phyloP scores from a whole-genome alignment of 2,329 filamentous ascomycete genomes.

The Penicillium frequentans region DNA sequence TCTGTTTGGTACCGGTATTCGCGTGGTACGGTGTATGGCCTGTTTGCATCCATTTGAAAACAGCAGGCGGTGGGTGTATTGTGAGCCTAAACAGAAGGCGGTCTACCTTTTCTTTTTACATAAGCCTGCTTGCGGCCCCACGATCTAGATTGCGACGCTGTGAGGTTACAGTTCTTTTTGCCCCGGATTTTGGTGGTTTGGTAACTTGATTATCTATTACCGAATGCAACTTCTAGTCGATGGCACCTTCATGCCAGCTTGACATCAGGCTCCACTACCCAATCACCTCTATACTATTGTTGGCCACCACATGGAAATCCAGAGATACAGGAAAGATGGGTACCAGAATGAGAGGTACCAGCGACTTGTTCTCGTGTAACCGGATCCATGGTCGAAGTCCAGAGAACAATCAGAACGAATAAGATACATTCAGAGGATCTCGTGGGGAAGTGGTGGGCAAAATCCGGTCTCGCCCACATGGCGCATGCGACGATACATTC shows the following conservation, averaged over 20 bases:
- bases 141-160: background rate
- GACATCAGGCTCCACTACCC: slow-evolving; percentile 1
- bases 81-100: background rate
- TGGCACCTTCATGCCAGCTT: slow-evolving; percentile 19
- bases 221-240: slow-evolving; percentile 29
- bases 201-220: slow-evolving; percentile 1
- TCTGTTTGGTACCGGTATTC: background rate
- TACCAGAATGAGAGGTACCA: background rate
- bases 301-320: slow-evolving; percentile 15
- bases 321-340: background rate
- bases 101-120: background rate
- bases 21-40: background rate
- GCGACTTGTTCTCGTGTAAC: background rate
- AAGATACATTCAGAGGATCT: background rate
- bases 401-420: slow-evolving; percentile 6
- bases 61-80: background rate
- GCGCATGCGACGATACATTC: slow-evolving; percentile 20
- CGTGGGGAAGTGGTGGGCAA: slow-evolving; percentile 1
- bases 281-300: slow-evolving; percentile 8
- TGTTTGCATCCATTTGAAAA: background rate
- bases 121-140: background rate
- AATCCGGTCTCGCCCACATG: slow-evolving; percentile 6
- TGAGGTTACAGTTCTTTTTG: slow-evolving; percentile 1
- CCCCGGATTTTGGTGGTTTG: background rate
- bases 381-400: background rate